Evolutionary conservation across 1,139 yeast genomes (phyloP), one percentile per base, ranked within the genome.

Genomic region (Candida frijolesensis): DNA sequence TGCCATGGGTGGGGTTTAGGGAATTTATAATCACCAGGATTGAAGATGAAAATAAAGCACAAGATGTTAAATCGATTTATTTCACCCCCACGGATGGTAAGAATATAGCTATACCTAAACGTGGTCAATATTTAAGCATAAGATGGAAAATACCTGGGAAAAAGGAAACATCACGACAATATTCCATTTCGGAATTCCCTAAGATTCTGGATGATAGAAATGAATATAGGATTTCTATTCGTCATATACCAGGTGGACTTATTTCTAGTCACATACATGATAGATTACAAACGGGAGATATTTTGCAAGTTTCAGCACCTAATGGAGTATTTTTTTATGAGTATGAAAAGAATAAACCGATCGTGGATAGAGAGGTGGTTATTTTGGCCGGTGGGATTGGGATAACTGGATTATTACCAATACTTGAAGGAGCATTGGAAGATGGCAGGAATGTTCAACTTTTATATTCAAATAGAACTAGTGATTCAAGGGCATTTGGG

Each of bases 331-430:
- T 83, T 56, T 67, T 61, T 2, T 72, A 77, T 60, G 54, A 58
- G 9, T n/a, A n/a, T n/a, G 50, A 54, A 3, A 55, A 18, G 25
- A 22, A 22, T 4, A 22, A 22, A 22, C 4, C 7, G 25, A 22
- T 22, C 6, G 7, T 22, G 7, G 44, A 16, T 9, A 75, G 77
- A 27, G 69, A 78, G 18, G 70, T 81, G 2, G 60, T 69, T 11
- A 64, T 84, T 40, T 65, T 83, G 49, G 77, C 82, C 25, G 87
- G 85, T 47, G 91, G 90, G 47, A 83, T 84, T 56, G 91, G 90
- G 54, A 79, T 84, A 51, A 85, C 90, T 2, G 90, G 91, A 39
- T 56, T 83, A 49, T 60, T 83, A 46, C 69, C 87, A 9, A 79
- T 84, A 62, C 60, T 78, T 34, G 79, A 79, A 57, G 60, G 67